Conservation (phyloP, 2,329 filamentous ascomycete genomes). For the Mycosphaerelloides madeirae region DNA sequence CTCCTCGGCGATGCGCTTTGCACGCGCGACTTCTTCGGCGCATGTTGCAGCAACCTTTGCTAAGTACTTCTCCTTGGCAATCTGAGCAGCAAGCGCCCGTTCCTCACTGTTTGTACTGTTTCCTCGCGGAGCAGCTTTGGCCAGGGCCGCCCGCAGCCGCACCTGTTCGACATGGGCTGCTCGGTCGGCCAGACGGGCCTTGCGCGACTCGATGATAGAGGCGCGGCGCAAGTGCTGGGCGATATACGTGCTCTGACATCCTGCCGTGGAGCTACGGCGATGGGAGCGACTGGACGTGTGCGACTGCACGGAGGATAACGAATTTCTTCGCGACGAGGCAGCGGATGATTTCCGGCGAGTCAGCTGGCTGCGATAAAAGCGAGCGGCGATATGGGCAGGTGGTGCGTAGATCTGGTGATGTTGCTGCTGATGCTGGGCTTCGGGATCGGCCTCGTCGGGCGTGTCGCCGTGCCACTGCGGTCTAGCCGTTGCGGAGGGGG, state of each 20-base stretch:
- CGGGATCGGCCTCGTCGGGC: slow-evolving; percentile 6
- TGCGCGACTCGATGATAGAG: slow-evolving; percentile 75
- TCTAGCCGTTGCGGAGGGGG: slow-evolving; percentile 1
- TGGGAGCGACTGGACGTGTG: slow-evolving; percentile 60
- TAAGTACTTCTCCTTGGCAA: slow-evolving; percentile 73
- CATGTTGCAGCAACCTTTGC: slow-evolving; percentile 77
- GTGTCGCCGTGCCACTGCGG: neutral
- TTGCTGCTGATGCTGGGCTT: slow-evolving; percentile 10
- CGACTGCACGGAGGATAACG: slow-evolving; percentile 67
- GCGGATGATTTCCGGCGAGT: slow-evolving; percentile 68
- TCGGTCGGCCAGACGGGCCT: slow-evolving; percentile 71
- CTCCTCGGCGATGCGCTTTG: slow-evolving; percentile 75
- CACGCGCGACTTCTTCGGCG: slow-evolving; percentile 75
- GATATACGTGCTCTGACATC: slow-evolving; percentile 66
- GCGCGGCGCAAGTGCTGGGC: slow-evolving; percentile 75
- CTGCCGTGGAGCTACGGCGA: slow-evolving; percentile 33
- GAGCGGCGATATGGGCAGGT: slow-evolving; percentile 71
- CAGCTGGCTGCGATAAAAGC: slow-evolving; percentile 62
- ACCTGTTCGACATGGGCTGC: slow-evolving; percentile 82
- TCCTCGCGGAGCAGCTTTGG: slow-evolving; percentile 62
- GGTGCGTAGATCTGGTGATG: slow-evolving; percentile 51
- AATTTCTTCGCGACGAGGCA: slow-evolving; percentile 73
- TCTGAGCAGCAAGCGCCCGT: slow-evolving; percentile 68
- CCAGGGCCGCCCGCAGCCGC: slow-evolving; percentile 66
- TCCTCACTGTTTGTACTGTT: slow-evolving; percentile 64